Evolutionary conservation across 2,329 filamentous ascomycete genomes (phyloP), one percentile per base, ranked within the genome.

Genomic region (Geoglossum cookeanum): DNA sequence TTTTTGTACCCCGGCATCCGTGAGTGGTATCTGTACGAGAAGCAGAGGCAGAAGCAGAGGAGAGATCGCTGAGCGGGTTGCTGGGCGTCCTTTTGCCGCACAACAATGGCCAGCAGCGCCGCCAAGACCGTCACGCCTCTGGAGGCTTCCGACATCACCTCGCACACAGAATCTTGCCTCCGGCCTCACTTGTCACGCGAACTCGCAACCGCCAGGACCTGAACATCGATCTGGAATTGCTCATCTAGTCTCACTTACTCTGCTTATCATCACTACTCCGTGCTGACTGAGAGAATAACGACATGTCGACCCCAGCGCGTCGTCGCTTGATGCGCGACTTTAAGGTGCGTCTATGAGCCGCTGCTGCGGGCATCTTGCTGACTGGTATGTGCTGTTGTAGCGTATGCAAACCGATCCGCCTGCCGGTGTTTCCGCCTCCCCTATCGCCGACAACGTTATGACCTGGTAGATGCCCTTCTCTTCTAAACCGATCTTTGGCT

Each of bases 401-500:
- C 89, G 92, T 72, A 98, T 98, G 91, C 92, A 98, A 75, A 97
- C 91, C 51, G 92, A 98, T 68, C 92, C 92, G 69, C 92, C 92
- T 8, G 91, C 91, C 55, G 92, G 92, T 59, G 91, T 98, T 56
- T 97, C 91, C 62, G 92, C 92, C 15, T 97, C 90, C 56, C 92
- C 92, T 5, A 86, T 97, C 52, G 88, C 91, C 60, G 89, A 95
- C 68, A 95, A 95, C 75, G 89, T 95, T 65, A 95, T 95, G 89
- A 94, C 87, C 55, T 95, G 88, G 88, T 94, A 78, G 62, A 77
- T 64, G 49, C 17, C 27, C 67, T 70, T 67, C 68, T 69, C 65
- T 30, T 63, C 39, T 35, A 30, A 47, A 49, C 42, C 13, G 7
- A 49, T 27, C 51, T 47, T 6, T 52, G 33, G 62, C 54, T 22